Percentiles rank a stretch among this genome's conserved stretches.
These are phyloP conservation scores for Dryadomyces quercus-mongolicae DNA, from an alignment of 2,329 filamentous ascomycete genomes.

Conservation along the genomic window DNA sequence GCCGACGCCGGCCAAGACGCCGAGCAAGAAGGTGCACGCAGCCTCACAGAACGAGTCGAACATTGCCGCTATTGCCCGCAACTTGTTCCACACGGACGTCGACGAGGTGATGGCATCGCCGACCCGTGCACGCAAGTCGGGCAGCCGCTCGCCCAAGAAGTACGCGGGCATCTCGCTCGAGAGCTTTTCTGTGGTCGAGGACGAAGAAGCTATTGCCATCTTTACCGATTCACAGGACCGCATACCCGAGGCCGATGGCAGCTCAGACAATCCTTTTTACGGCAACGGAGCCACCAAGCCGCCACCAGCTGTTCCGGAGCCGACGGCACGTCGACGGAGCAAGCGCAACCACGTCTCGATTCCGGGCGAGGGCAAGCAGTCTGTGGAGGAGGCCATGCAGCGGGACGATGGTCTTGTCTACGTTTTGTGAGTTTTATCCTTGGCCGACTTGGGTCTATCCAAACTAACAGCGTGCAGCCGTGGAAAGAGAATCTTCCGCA, in stretches of 20 bases:
- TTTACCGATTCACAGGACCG: conserved; percentile 73
- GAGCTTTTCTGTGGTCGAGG: conserved; percentile 46
- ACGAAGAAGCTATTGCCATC: conserved; percentile 52
- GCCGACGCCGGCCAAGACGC: conserved; percentile 70
- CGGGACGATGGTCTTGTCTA: conserved; percentile 65
- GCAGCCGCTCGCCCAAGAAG: conserved; percentile 34
- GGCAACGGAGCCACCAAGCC: conserved; percentile 25
- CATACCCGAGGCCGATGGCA: conserved; percentile 54
- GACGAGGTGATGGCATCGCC: conserved; percentile 43
- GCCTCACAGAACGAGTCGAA: conserved; percentile 36
- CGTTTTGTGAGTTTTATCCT: conserved; percentile 58
- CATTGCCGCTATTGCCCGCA: conserved; percentile 44
- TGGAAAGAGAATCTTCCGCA: conserved; percentile 67
- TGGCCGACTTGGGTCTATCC: conserved; percentile 51
- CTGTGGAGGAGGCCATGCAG: conserved; percentile 49
- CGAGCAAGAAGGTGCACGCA: conserved; percentile 43
- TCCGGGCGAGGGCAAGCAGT: conserved; percentile 43
- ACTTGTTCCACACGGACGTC: conserved; percentile 47
- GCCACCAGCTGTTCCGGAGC: conserved; percentile 3
- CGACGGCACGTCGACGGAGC: conserved; percentile 36
- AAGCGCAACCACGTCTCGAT: conserved; percentile 42
- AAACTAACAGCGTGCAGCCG: conserved; percentile 39
- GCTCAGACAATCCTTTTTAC: conserved; percentile 61
- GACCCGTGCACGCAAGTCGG: conserved; percentile 19
- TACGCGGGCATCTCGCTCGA: conserved; percentile 41